Evolutionary conservation across 768 basidiomycete species (phyloP).

Genomic region (Tricholoma furcatifolium): DNA sequence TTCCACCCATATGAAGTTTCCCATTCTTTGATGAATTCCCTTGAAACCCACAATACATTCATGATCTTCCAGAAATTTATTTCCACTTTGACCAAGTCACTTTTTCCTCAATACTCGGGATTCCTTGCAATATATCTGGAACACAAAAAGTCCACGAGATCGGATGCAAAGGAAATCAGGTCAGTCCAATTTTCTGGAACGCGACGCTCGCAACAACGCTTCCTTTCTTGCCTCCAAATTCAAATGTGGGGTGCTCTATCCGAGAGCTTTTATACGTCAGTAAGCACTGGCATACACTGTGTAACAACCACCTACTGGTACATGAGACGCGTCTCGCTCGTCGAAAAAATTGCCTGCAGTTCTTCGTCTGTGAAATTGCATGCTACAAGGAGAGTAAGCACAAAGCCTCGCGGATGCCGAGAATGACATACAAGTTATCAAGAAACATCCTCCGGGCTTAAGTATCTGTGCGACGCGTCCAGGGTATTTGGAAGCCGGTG

Average conservation of each 20-base stretch:
- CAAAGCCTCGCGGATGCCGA: background rate
- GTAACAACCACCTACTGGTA: constrained; percentile 58
- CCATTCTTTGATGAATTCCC: too few species aligned
- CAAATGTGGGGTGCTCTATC: constrained; percentile 70
- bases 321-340: constrained; percentile 43
- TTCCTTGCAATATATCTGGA: too few species aligned
- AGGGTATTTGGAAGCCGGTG: constrained; percentile 62
- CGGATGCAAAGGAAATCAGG: background rate
- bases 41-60: too few species aligned
- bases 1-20: too few species aligned
- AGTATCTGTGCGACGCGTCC: constrained; percentile 52
- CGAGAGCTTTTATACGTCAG: constrained; percentile 48
- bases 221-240: constrained; percentile 77
- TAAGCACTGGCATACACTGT: background rate
- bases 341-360: constrained; percentile 52
- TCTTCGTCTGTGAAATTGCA: constrained; percentile 88
- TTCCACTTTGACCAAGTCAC: too few species aligned
- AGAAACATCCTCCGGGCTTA: constrained; percentile 64
- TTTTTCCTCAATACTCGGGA: too few species aligned
- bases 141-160: too few species aligned
- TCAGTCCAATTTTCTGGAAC: constrained; percentile 43
- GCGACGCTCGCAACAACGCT: constrained; percentile 71
- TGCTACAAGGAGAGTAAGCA: constrained; percentile 34
- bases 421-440: constrained; percentile 73
- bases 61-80: too few species aligned